Evolutionary conservation across 1,139 yeast genomes (phyloP).

Genomic region (Candida sp.): DNA sequence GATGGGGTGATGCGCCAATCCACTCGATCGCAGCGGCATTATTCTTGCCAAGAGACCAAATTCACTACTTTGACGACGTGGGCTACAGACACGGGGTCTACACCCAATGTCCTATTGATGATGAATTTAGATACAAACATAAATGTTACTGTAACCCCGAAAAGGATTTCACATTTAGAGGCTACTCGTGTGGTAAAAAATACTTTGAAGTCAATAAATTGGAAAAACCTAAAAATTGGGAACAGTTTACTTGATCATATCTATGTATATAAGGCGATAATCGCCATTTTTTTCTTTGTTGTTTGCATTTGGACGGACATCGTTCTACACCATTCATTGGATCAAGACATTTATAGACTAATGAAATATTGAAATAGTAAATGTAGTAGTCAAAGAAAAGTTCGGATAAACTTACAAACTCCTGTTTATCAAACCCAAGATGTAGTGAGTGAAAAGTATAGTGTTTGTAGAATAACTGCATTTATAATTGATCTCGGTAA

Average conservation of each 20-base stretch:
- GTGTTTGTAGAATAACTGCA: too few relatives aligned
- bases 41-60: slow-evolving; percentile 58
- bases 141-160: slow-evolving; percentile 51
- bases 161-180: slow-evolving; percentile 51
- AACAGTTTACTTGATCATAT: slow-evolving; percentile 12
- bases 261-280: too few relatives aligned
- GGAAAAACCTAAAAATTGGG: slow-evolving; percentile 45
- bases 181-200: slow-evolving; percentile 51
- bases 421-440: too few relatives aligned
- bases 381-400: too few relatives aligned
- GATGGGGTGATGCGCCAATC: slow-evolving; percentile 97
- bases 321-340: not conserved
- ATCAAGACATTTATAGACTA: not conserved
- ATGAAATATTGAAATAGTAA: not conserved
- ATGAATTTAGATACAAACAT: slow-evolving; percentile 37
- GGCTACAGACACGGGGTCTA: slow-evolving; percentile 78
- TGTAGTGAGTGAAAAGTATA: too few relatives aligned
- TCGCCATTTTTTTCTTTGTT: too few relatives aligned
- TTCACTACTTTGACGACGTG: slow-evolving; percentile 78
- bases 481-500: too few relatives aligned
- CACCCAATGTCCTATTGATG: slow-evolving; percentile 54
- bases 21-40: slow-evolving; percentile 83
- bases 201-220: slow-evolving; percentile 43
- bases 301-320: not conserved
- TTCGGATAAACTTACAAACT: too few relatives aligned